These are phyloP conservation scores for Myrica gale DNA, from an alignment of 306 rosid species.

Conservation along the genomic window DNA sequence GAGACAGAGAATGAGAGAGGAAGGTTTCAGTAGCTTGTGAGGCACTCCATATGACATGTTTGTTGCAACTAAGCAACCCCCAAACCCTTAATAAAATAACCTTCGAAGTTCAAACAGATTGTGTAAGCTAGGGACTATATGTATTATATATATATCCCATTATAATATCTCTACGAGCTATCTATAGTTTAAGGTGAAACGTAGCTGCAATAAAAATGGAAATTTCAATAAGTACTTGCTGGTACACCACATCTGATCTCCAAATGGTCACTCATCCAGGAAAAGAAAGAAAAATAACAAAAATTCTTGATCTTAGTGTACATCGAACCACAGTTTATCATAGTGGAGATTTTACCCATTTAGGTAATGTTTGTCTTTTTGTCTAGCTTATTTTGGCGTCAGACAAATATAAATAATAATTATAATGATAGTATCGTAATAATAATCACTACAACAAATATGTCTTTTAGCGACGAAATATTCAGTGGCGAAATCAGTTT, in stretches of 20 bases:
- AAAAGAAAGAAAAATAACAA: too few relatives aligned
- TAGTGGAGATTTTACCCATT: not conserved
- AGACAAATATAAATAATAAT: too few relatives aligned
- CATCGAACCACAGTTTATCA: not conserved
- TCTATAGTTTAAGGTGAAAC: not conserved
- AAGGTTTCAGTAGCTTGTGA: slow-evolving; percentile 27
- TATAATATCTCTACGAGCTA: not conserved
- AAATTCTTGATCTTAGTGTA: not conserved
- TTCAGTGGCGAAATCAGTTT: too few relatives aligned
- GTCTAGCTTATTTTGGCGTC: not conserved
- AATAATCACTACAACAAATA: too few relatives aligned
- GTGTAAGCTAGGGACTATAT: not conserved
- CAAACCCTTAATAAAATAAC: slow-evolving; percentile 12
- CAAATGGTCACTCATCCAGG: not conserved
- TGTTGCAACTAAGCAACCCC: slow-evolving; percentile 31
- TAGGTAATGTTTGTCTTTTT: not conserved
- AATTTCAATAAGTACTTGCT: not conserved
- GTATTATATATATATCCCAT: too few relatives aligned
- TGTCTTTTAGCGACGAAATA: too few relatives aligned
- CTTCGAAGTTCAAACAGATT: not conserved
- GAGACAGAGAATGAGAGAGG: slow-evolving; percentile 10
- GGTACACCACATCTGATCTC: not conserved
- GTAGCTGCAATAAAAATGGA: not conserved
- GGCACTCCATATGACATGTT: slow-evolving; percentile 37
- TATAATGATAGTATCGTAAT: too few relatives aligned